These are phyloP conservation scores for Medicago ruthenica DNA, from an alignment of 306 rosid genomes.

Conservation along the genomic window DNA sequence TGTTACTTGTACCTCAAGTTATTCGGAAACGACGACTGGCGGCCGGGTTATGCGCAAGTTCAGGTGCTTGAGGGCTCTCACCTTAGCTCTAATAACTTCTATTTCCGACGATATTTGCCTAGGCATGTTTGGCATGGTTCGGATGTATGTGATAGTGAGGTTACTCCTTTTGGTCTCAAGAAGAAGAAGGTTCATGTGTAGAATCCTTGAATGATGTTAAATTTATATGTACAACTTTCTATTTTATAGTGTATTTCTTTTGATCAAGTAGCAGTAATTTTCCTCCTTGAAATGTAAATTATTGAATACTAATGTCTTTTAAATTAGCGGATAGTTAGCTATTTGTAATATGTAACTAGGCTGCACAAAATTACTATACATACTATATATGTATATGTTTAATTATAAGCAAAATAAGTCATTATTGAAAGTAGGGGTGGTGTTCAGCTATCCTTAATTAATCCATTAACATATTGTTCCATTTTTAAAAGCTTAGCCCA, in stretches of 20 bases:
- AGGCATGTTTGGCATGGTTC: conserved; percentile 82
- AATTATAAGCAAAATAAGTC: too few species aligned
- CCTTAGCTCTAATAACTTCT: conserved; percentile 66
- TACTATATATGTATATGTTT: too few species aligned
- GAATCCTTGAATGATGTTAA: conserved; percentile 30
- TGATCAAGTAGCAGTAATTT: too few species aligned
- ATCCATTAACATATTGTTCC: too few species aligned
- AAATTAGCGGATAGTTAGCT: too few species aligned
- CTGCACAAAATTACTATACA: too few species aligned
- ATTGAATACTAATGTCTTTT: too few species aligned
- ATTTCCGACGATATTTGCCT: conserved; percentile 65
- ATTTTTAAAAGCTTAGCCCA: too few species aligned
- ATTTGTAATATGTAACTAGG: too few species aligned
- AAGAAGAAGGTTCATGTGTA: conserved; percentile 51
- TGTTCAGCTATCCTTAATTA: too few species aligned
- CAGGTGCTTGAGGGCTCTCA: conserved; percentile 51
- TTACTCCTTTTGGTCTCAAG: conserved; percentile 73
- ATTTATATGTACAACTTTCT: background rate
- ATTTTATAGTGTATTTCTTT: conserved; percentile 9
- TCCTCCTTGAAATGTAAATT: too few species aligned
- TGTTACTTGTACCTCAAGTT: conserved; percentile 78
- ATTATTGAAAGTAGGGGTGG: too few species aligned
- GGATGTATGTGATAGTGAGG: conserved; percentile 67
- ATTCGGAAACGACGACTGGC: conserved; percentile 75
- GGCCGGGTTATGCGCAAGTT: conserved; percentile 75